phyloP scores from a whole-genome alignment of 306 rosid species.

The Leucaena leucocephala region DNA sequence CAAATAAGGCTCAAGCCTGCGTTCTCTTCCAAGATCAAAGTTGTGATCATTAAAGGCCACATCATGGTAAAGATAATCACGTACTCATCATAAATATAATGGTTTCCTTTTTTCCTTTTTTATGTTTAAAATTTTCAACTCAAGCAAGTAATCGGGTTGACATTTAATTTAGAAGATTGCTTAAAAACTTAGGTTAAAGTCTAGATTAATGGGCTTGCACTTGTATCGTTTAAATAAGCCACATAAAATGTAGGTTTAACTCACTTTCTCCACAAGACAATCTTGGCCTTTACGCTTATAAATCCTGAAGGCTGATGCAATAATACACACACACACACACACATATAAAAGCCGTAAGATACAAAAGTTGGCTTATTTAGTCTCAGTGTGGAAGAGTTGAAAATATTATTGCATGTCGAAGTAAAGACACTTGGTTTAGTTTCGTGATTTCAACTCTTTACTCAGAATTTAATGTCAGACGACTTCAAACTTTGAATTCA shows the following conservation, averaged over 20 bases:
- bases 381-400: constrained; percentile 28
- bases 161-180: not conserved
- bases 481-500: not conserved
- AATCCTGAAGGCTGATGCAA: not conserved
- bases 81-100: not conserved
- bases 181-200: not conserved
- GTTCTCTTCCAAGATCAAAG: not conserved
- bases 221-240: not conserved
- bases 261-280: constrained; percentile 14
- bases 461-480: not conserved
- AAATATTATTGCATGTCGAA: constrained; percentile 14
- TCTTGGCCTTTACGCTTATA: not conserved
- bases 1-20: not conserved
- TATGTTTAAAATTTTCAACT: not conserved
- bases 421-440: not conserved
- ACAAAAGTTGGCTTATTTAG: not conserved
- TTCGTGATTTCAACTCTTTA: not conserved
- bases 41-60: constrained; percentile 10
- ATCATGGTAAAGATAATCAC: not conserved
- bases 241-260: constrained; percentile 29
- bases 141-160: constrained; percentile 4
- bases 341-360: not conserved
- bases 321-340: not conserved
- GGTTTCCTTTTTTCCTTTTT: not conserved
- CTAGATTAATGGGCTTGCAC: not conserved